phyloP scores from a whole-genome alignment of 2,329 filamentous ascomycete species.

The Hirsutella rhossiliensis region DNA sequence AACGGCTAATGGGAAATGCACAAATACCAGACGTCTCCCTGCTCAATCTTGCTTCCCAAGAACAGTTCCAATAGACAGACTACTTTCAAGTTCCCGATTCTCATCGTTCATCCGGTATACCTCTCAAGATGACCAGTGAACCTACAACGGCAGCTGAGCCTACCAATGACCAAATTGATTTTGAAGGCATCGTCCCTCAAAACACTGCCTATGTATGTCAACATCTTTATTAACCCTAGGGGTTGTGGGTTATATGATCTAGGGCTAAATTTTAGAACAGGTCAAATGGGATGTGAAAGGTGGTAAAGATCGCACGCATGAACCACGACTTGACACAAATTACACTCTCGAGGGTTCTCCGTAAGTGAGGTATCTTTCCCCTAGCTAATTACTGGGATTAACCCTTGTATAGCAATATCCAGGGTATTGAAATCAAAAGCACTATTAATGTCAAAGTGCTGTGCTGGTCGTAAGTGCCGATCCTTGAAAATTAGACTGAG shows the following conservation, averaged over 20 bases:
- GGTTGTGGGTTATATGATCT: neutral
- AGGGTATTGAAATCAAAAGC: slow-evolving; percentile 3
- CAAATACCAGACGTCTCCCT: too few species aligned
- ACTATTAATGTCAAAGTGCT: neutral
- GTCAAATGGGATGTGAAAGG: slow-evolving; percentile 6
- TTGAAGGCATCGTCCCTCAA: neutral
- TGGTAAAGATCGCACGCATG: slow-evolving; percentile 2
- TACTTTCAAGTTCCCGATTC: neutral
- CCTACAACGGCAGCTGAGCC: neutral
- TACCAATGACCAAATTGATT: neutral
- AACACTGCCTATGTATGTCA: neutral
- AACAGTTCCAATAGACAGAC: too few species aligned
- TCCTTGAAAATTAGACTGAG: neutral
- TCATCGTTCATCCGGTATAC: neutral
- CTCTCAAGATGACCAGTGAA: neutral
- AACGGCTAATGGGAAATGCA: too few species aligned
- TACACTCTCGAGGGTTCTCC: slow-evolving; percentile 2
- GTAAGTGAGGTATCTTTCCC: neutral
- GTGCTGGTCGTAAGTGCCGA: slow-evolving; percentile 1
- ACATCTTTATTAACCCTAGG: neutral
- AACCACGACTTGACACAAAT: slow-evolving; percentile 1
- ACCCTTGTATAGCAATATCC: slow-evolving; percentile 1
- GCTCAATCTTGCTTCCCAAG: too few species aligned
- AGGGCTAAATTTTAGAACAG: neutral
- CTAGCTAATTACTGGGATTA: neutral